Evolutionary conservation across 2,329 filamentous ascomycete species (phyloP), one percentile per base, ranked within the genome.

Genomic region (Chrysoporthe austroafricana): DNA sequence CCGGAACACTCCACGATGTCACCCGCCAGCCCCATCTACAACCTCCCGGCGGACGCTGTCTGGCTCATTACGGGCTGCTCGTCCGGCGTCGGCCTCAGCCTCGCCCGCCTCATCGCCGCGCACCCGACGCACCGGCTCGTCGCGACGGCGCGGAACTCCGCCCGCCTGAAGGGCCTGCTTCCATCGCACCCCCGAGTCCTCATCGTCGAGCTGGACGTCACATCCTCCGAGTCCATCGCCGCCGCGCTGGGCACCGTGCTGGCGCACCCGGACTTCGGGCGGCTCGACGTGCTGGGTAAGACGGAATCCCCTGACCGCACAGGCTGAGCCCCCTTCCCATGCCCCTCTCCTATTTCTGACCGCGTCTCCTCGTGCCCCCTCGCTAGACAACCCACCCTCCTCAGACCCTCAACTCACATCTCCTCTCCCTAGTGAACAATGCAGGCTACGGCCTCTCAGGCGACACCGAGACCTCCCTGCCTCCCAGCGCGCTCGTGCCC

Each of bases 131-230:
- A 73, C 48, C 72, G 74, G 6, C 26, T 77, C 0, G 74, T 75
- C 7, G 74, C 75, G 0, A 77, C 75, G 1, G 75, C 75, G 2
- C 80, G 82, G 13, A 78, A 81, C 48, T 71, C 74, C 1, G 69
- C 74, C 1, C 69, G 72, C 14, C 77, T 84, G 8, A 21, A 50
- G 11, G 75, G 76, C 3, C 75, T 74, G 67, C 74, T 84, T 4
- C 76, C 79, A 1, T 69, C 74, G 18, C 50, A 60, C 4, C 69
- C 72, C 34, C 61, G 73, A 61, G 71, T 83, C 26, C 75, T 84
- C 66, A 82, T 81, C 65, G 72, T 83, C 11, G 72, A 74, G 2
- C 73, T 84, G 2, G 82, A 84, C 63, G 82, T 85, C 2, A 83
- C 79, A 0, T 82, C 77, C 1, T 56, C 69, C 0, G 13, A 64